Evolutionary conservation across 176 grass and related monocot species (phyloP).

Genomic region (Oryza coarctata): DNA sequence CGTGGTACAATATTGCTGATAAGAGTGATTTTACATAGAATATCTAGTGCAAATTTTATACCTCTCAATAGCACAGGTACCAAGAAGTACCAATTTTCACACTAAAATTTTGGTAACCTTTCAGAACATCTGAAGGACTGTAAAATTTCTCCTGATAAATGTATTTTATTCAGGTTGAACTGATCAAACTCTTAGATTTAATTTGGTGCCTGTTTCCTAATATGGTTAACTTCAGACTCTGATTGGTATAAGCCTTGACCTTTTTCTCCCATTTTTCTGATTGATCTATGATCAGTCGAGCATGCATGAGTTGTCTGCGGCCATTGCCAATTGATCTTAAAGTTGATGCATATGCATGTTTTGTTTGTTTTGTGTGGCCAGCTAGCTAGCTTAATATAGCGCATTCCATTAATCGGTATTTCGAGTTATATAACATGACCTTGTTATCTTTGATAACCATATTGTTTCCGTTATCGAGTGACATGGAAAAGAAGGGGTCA

Average conservation of each 20-base stretch:
- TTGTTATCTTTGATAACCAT: not conserved
- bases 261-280: not conserved
- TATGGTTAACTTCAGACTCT: not conserved
- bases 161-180: too few species aligned
- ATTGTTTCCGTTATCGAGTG: not conserved
- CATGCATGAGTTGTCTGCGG: not conserved
- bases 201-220: not conserved
- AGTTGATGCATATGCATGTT: too few species aligned
- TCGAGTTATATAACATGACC: not conserved
- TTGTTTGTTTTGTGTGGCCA: not conserved
- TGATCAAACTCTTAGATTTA: not conserved
- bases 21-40: too few species aligned
- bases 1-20: too few species aligned
- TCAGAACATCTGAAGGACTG: too few species aligned
- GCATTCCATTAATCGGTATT: not conserved
- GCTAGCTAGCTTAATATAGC: too few species aligned
- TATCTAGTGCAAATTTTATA: too few species aligned
- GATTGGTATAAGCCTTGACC: not conserved
- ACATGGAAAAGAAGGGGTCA: not conserved
- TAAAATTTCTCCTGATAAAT: too few species aligned
- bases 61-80: too few species aligned
- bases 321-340: not conserved
- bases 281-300: not conserved
- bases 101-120: too few species aligned
- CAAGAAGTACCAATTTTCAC: too few species aligned